Percentiles rank a stretch among this genome's conserved stretches.
These are phyloP conservation scores for Colletotrichum lini DNA, from an alignment of 2,329 filamentous ascomycete species.

Conservation along the genomic window DNA sequence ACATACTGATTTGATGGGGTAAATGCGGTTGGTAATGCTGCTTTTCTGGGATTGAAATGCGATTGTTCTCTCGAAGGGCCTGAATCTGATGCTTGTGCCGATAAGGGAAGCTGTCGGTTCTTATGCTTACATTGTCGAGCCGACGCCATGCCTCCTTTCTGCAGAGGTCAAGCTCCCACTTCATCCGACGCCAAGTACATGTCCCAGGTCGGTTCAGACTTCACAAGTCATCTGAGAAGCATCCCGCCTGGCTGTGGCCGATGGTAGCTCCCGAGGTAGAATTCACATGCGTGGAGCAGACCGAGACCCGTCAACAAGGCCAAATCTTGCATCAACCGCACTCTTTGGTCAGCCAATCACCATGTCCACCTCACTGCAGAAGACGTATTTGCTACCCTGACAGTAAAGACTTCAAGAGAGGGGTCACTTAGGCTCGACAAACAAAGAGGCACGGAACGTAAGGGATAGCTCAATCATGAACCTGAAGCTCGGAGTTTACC, in stretches of 20 bases:
- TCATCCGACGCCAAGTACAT: neutral
- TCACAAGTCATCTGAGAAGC: neutral
- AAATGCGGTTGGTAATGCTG: neutral
- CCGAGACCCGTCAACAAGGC: neutral
- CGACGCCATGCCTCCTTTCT: neutral
- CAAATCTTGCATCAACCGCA: too few relatives aligned
- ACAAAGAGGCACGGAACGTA: conserved; percentile 13
- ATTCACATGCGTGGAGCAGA: neutral
- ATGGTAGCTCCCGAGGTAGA: neutral
- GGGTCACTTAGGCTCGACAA: neutral
- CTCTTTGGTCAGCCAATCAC: neutral
- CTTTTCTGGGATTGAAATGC: neutral
- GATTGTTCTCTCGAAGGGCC: neutral
- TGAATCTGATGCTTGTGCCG: neutral
- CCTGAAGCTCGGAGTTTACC: neutral
- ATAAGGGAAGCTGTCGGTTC: neutral
- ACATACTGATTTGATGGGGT: neutral
- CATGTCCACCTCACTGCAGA: neutral
- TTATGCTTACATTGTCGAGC: neutral
- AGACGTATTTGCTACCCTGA: neutral
- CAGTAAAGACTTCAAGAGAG: neutral
- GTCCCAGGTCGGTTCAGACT: neutral
- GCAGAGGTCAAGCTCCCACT: neutral
- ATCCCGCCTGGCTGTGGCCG: neutral
- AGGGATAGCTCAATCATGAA: neutral